Evolutionary conservation across 2,329 filamentous ascomycete genomes (phyloP), one percentile per base, ranked within the genome.

Genomic region (Clathrospora elynae): DNA sequence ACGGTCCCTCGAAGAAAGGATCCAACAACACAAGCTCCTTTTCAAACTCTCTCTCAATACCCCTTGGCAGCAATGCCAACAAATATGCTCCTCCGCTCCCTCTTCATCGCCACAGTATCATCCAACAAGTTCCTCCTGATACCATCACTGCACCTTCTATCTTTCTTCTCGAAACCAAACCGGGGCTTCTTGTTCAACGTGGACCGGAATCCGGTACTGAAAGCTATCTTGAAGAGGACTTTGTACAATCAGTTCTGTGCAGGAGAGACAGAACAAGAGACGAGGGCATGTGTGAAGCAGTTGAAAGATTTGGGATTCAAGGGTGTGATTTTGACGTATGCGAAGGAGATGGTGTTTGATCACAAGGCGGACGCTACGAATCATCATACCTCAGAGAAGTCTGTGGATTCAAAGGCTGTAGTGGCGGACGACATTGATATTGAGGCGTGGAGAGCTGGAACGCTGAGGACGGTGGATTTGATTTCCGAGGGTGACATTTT

Each of bases 201-300:
- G 3, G 88, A 95, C 61, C 77, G 74, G 35, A 95, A 95, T 62
- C 82, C 82, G 0, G 30, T 92, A 1, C 76, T 95, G n/a, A 82
- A 84, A 29, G 80, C 75, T 39, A 64, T 90, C 28, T 74, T 96
- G 38, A 89, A 90, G 64, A 81, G 85, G 63, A 93, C 88, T 0
- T 88, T 96, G 57, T 96, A 96, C 70, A 83, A 84, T 26, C 91
- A 96, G 61, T 96, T 95, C 67, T 96, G 91, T 68, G 89, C 89
- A 0, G 91, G 91, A 26, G 87, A 90, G 67, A 87, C 82, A 30
- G 75, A 79, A 1, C 55, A 66, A 3, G 87, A 95, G 68, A 86
- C 95, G 4, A 75, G 75, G 35, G 71, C 68, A 25, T 67, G 62
- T 18, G 90, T 86, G 1, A 80, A 90, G 24, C 64, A 77, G 2